Conservation (phyloP, 108 stramenopile species). For the Skeletonema tropicum region DNA sequence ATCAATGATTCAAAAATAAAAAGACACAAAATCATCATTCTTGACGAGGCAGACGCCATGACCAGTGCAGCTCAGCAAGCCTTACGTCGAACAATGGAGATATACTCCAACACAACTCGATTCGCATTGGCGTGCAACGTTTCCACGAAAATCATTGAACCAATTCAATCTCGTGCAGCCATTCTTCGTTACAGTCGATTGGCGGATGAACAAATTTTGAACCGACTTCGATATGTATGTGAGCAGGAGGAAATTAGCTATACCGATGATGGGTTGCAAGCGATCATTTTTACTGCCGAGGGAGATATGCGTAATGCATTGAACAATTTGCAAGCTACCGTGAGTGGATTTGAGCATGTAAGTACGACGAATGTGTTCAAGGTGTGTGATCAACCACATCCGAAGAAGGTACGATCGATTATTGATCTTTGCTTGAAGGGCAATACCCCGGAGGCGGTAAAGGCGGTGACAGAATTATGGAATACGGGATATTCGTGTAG, state of each 20-base stretch:
- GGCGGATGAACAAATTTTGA: conserved; percentile 89
- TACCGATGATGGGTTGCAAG: conserved; percentile 91
- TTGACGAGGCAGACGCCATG: conserved; percentile 99
- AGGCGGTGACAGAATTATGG: conserved; percentile 60
- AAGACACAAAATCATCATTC: conserved; percentile 97
- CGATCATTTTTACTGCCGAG: conserved; percentile 98
- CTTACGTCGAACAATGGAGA: conserved; percentile 96
- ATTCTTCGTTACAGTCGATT: conserved; percentile 95
- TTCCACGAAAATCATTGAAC: conserved; percentile 98
- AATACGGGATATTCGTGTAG: conserved; percentile 79
- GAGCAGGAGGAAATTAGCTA: conserved; percentile 85
- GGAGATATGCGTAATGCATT: conserved; percentile 99
- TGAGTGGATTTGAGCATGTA: conserved; percentile 85
- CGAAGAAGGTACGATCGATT: conserved; percentile 83
- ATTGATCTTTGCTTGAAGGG: conserved; percentile 70
- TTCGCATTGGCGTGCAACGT: conserved; percentile 99
- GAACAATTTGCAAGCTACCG: conserved; percentile 97
- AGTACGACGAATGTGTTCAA: conserved; percentile 93
- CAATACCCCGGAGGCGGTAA: conserved; percentile 67
- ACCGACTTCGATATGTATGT: conserved; percentile 88
- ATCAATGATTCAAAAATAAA: background rate
- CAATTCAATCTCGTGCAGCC: conserved; percentile 98
- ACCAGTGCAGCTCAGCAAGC: conserved; percentile 98
- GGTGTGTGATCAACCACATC: conserved; percentile 99
- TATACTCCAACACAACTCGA: conserved; percentile 96